Conservation (phyloP, 2,329 filamentous ascomycete genomes). For the Pseudocercospora cruenta region DNA sequence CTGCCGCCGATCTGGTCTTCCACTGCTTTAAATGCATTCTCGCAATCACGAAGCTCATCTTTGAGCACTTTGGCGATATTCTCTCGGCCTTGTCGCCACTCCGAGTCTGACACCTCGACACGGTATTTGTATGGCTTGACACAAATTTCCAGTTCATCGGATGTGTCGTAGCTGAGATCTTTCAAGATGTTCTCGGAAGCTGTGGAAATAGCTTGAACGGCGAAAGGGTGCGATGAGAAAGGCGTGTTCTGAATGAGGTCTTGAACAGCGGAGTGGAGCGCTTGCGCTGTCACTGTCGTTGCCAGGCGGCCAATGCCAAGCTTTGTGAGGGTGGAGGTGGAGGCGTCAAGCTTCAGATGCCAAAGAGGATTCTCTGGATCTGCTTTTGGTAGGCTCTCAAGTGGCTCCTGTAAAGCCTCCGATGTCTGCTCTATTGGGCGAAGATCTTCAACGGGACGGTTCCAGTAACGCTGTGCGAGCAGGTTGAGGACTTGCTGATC, state of each 20-base stretch:
- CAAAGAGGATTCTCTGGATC: slow-evolving; percentile 86
- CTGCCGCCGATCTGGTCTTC: slow-evolving; percentile 79
- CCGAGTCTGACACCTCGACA: slow-evolving; percentile 87
- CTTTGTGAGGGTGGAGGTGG: slow-evolving; percentile 86
- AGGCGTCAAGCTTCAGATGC: slow-evolving; percentile 92
- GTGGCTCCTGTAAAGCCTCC: slow-evolving; percentile 35
- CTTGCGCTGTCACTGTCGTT: slow-evolving; percentile 84
- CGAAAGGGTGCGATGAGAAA: slow-evolving; percentile 88
- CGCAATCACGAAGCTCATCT: slow-evolving; percentile 81
- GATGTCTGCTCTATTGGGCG: slow-evolving; percentile 46
- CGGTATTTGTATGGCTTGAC: slow-evolving; percentile 99
- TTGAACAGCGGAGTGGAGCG: slow-evolving; percentile 85
- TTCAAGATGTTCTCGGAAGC: slow-evolving; percentile 88
- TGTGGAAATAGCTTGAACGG: slow-evolving; percentile 85
- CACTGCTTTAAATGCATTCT: slow-evolving; percentile 73
- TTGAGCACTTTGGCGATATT: slow-evolving; percentile 82
- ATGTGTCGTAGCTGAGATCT: slow-evolving; percentile 94
- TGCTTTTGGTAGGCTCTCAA: slow-evolving; percentile 77
- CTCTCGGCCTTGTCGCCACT: slow-evolving; percentile 84
- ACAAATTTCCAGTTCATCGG: slow-evolving; percentile 97
- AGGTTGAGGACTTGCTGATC: slow-evolving; percentile 95
- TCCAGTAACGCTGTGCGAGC: slow-evolving; percentile 94
- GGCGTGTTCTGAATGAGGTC: slow-evolving; percentile 76
- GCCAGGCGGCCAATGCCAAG: slow-evolving; percentile 90
- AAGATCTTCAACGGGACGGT: slow-evolving; percentile 89